These are phyloP conservation scores for Thyridium curvatum DNA, from an alignment of 2,329 filamentous ascomycete species.

Conservation along the genomic window DNA sequence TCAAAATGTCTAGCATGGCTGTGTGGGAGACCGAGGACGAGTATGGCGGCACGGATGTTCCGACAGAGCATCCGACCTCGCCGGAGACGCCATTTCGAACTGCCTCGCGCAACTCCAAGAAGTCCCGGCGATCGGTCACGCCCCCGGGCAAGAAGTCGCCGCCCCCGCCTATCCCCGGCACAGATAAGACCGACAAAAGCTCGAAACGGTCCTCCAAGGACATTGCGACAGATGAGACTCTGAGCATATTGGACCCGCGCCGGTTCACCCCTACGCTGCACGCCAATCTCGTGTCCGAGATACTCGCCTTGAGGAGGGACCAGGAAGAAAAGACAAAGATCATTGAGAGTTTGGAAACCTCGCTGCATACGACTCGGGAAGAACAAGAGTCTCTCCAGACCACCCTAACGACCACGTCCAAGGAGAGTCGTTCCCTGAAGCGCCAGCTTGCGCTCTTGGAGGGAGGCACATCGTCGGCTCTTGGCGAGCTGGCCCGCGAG, in stretches of 20 bases:
- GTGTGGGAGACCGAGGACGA: conserved; percentile 61
- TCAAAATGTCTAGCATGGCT: conserved; percentile 33
- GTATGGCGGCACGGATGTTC: conserved; percentile 46
- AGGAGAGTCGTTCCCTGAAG: conserved; percentile 75
- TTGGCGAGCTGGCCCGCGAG: conserved; percentile 78
- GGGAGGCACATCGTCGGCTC: conserved; percentile 77
- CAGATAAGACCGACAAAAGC: conserved; percentile 34
- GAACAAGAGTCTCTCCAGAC: conserved; percentile 69
- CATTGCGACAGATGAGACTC: conserved; percentile 57
- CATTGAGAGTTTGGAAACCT: conserved; percentile 78
- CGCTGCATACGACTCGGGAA: conserved; percentile 61
- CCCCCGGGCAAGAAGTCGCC: conserved; percentile 56
- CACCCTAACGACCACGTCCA: conserved; percentile 55
- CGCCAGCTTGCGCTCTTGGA: conserved; percentile 83
- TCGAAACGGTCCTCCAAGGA: conserved; percentile 52
- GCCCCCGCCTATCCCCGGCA: conserved; percentile 41
- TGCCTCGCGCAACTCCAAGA: conserved; percentile 55
- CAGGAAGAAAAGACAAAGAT: conserved; percentile 83
- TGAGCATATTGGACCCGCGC: conserved; percentile 76
- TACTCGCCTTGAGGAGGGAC: conserved; percentile 78
- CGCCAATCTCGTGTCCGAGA: conserved; percentile 91
- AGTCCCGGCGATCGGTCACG: conserved; percentile 62
- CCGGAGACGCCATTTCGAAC: conserved; percentile 67
- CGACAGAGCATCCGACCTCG: conserved; percentile 57
- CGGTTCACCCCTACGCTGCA: conserved; percentile 93